phyloP scores from a whole-genome alignment of 805 yeast species.

The Teunomyces lycoperdinae region DNA sequence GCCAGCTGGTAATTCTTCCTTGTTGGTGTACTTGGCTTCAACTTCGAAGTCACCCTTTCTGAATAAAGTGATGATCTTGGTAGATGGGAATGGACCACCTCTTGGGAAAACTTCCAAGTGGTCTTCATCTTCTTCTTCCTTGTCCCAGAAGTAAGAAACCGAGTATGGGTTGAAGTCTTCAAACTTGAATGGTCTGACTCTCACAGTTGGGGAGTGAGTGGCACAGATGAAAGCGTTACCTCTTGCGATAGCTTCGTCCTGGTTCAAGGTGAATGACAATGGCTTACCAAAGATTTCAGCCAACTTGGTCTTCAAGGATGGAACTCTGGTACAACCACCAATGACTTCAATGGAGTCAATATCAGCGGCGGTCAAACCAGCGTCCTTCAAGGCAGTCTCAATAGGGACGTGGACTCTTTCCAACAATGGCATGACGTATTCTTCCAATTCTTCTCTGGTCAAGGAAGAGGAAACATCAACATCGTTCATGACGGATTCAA shows the following conservation, averaged over 20 bases:
- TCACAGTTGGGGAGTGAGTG: constrained; percentile 96
- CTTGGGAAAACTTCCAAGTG: constrained; percentile 96
- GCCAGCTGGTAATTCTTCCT: constrained; percentile 68
- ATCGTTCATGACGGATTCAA: constrained; percentile 97
- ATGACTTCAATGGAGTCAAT: constrained; percentile 90
- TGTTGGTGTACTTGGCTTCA: constrained; percentile 81
- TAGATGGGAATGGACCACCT: constrained; percentile 90
- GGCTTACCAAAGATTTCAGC: constrained; percentile 65
- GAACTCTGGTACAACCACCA: constrained; percentile 99
- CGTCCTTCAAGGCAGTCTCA: constrained; percentile 75
- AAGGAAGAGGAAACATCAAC: constrained; percentile 89
- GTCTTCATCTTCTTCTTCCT: constrained; percentile 86
- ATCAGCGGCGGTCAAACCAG: constrained; percentile 69
- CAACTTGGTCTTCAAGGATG: constrained; percentile 80
- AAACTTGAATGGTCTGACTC: constrained; percentile 98
- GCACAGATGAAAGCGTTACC: constrained; percentile 99
- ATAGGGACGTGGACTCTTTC: constrained; percentile 75
- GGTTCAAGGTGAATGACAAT: constrained; percentile 92
- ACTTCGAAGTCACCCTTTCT: constrained; percentile 86
- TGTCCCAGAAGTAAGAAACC: constrained; percentile 93
- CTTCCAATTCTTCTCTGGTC: constrained; percentile 91
- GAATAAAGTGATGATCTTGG: constrained; percentile 91
- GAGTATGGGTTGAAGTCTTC: constrained; percentile 92
- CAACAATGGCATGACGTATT: constrained; percentile 77
- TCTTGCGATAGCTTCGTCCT: constrained; percentile 98